These are phyloP conservation scores for Rhynchospora pubera DNA, from an alignment of 176 grass and related monocot species.

Conservation along the genomic window DNA sequence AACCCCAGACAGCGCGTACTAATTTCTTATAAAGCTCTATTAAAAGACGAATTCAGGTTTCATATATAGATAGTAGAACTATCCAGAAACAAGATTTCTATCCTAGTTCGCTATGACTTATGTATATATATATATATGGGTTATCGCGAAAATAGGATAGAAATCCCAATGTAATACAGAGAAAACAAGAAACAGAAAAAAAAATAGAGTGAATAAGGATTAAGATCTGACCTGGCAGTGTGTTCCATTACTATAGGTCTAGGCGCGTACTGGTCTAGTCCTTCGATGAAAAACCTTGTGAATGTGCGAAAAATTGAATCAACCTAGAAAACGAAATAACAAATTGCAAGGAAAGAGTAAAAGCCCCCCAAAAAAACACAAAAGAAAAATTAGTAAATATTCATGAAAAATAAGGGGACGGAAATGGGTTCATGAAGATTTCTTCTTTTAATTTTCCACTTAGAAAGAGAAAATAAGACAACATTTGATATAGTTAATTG, in stretches of 20 bases:
- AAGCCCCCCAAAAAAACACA: constrained; percentile 15
- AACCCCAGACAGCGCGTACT: constrained; percentile 44
- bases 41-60: constrained; percentile 32
- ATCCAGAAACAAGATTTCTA: not conserved
- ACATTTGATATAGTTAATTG: constrained; percentile 31
- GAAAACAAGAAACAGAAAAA: constrained; percentile 5
- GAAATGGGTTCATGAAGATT: not conserved
- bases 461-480: not conserved
- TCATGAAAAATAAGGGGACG: constrained; percentile 22
- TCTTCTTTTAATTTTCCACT: not conserved
- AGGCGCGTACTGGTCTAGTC: constrained; percentile 6
- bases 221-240: constrained; percentile 68
- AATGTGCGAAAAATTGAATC: not conserved
- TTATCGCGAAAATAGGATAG: constrained; percentile 29
- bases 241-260: constrained; percentile 1
- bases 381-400: constrained; percentile 8
- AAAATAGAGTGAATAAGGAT: constrained; percentile 21
- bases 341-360: not conserved
- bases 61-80: constrained; percentile 23
- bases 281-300: constrained; percentile 13
- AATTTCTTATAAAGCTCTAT: constrained; percentile 38
- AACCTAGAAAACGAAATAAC: not conserved
- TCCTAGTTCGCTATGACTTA: constrained; percentile 17
- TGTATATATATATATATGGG: too few relatives aligned
- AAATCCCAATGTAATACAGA: constrained; percentile 28